Evolutionary conservation across 805 yeast species (phyloP), one percentile per base, ranked within the genome.

Genomic region (Candida gorgasii): DNA sequence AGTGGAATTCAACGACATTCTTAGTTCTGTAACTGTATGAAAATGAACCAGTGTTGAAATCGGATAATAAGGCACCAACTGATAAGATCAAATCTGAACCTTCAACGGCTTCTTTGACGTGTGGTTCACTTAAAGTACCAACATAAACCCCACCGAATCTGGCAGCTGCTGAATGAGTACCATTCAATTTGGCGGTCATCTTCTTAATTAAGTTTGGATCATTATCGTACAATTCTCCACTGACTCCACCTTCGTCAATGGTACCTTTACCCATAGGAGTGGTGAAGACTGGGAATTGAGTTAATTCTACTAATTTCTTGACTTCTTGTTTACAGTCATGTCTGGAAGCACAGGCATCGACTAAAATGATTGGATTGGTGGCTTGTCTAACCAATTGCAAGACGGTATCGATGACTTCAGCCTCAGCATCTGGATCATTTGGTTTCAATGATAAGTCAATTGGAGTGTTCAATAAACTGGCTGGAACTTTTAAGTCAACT

Each of bases 201-300:
- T 57, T 56, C 23, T 48, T 39, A 34, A 56, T 53, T 28, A 58
- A 51, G 12, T 50, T 34, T 37, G 65, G 63, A 44, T 61, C 63
- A 19, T 59, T 53, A 18, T 50, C 54, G 30, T 47, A 39, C 43
- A 57, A 33, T 24, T 54, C 59, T 13, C 63, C 65, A 43, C 53
- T 51, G 24, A 62, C 63, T 45, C 68, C 67, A 42, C 65, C 61
- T 54, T 67, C 72, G 51, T 63, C 62, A 42, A 67, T 57, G 13
- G 57, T 50, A 37, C 68, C 63, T 53, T 67, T 67, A 53, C 71
- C 72, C 72, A 67, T 65, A 18, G 72, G 72, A 20, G 72, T 66
- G 32, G 62, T 58, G 51, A 51, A 67, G 13, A 63, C 69, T 1
- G 72, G 72, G 61, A 65, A 66, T 57, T 66, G 65, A 29, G 72